phyloP scores from a whole-genome alignment of 805 yeast genomes.

The Wickerhamiella galacta region DNA sequence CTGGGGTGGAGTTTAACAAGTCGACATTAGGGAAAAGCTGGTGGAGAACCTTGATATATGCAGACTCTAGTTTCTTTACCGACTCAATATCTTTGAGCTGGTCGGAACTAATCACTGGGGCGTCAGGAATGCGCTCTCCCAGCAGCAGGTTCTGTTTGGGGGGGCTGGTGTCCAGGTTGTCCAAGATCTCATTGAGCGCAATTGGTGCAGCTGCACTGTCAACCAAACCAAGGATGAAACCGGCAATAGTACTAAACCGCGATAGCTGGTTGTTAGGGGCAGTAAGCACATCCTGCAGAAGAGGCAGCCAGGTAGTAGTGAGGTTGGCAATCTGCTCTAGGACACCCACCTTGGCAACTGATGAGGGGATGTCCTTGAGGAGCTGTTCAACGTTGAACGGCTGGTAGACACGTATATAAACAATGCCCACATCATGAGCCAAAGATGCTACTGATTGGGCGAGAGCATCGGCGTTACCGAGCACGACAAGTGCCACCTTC shows the following conservation, averaged over 20 bases:
- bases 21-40: slow-evolving; percentile 48
- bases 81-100: slow-evolving; percentile 16
- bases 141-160: slow-evolving; percentile 50
- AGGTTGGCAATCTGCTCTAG: slow-evolving; percentile 44
- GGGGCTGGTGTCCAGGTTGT: slow-evolving; percentile 32
- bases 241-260: slow-evolving; percentile 29
- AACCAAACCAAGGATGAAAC: slow-evolving; percentile 35
- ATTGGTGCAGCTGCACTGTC: slow-evolving; percentile 26
- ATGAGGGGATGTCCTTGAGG: slow-evolving; percentile 33
- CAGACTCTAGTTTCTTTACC: slow-evolving; percentile 46
- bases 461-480: slow-evolving; percentile 38
- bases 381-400: slow-evolving; percentile 51
- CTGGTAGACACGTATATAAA: slow-evolving; percentile 48
- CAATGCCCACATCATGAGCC: slow-evolving; percentile 23
- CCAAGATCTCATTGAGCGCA: slow-evolving; percentile 31
- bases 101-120: slow-evolving; percentile 16
- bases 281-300: slow-evolving; percentile 60
- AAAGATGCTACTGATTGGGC: slow-evolving; percentile 25
- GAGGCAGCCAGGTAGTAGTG: slow-evolving; percentile 41
- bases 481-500: slow-evolving; percentile 37
- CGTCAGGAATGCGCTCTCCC: slow-evolving; percentile 26
- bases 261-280: slow-evolving; percentile 22
- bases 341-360: slow-evolving; percentile 40
- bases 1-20: slow-evolving; percentile 42
- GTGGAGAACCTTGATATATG: slow-evolving; percentile 55